Conservation (phyloP, 2,329 filamentous ascomycete genomes). For the Ambrosiella beaveri region DNA sequence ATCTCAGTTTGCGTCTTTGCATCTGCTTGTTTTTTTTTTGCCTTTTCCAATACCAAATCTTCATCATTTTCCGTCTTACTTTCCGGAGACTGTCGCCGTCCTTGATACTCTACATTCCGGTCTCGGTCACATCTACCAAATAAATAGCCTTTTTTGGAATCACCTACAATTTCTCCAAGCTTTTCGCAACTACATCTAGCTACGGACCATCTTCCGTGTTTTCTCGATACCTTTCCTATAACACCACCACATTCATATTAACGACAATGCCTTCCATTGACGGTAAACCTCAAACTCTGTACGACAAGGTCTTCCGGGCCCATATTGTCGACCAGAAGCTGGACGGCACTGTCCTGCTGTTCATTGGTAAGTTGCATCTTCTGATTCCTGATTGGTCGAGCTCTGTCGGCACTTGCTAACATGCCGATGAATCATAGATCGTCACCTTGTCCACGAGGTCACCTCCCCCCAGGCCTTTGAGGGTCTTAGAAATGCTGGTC, state of each 20-base stretch:
- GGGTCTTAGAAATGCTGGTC: conserved; percentile 73
- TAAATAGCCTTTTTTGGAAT: not conserved
- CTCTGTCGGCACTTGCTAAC: not conserved
- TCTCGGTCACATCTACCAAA: not conserved
- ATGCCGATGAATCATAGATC: conserved; percentile 34
- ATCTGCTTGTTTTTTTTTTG: too few relatives aligned
- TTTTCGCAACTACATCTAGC: not conserved
- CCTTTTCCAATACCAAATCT: not conserved
- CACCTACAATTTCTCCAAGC: not conserved
- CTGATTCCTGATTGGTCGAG: not conserved
- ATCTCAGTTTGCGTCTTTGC: too few relatives aligned
- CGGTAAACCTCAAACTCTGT: conserved; percentile 63
- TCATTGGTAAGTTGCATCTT: conserved; percentile 57
- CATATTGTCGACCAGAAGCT: conserved; percentile 92
- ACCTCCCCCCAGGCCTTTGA: conserved; percentile 98
- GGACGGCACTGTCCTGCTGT: conserved; percentile 80
- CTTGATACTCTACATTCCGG: not conserved
- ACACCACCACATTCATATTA: not conserved
- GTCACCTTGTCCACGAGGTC: conserved; percentile 95
- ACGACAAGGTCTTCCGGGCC: conserved; percentile 92
- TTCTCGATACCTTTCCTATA: not conserved
- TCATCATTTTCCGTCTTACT: not conserved
- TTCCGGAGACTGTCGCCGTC: not conserved
- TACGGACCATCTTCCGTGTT: not conserved
- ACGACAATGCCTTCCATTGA: conserved; percentile 59